These are phyloP conservation scores for Solanum chiquidenum DNA, from an alignment of 257 asterid species.

Conservation along the genomic window DNA sequence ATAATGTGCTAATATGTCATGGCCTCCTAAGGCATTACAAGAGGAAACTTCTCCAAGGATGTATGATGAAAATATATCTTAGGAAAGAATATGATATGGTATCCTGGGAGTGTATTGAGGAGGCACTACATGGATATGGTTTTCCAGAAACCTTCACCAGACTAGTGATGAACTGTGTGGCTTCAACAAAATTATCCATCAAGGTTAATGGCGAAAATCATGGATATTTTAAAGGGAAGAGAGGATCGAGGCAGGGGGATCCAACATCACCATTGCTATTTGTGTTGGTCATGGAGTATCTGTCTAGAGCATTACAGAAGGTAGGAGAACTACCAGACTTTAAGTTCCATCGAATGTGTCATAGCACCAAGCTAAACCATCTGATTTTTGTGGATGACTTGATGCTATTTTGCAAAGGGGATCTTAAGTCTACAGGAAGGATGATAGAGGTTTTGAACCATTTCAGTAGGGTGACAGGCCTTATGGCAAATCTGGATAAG, in stretches of 20 bases:
- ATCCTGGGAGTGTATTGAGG: not conserved
- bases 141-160: not conserved
- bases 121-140: not conserved
- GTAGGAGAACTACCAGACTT: not conserved
- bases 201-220: not conserved
- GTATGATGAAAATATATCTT: not conserved
- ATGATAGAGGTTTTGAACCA: not conserved
- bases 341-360: not conserved
- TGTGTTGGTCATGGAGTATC: not conserved
- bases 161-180: not conserved
- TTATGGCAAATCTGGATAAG: not conserved
- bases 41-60: not conserved
- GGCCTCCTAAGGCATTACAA: not conserved
- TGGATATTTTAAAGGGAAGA: not conserved
- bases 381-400: not conserved
- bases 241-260: not conserved
- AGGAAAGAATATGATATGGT: not conserved
- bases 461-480: not conserved
- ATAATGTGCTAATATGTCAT: not conserved
- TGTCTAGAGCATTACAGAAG: not conserved
- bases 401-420: not conserved
- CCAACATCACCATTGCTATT: not conserved
- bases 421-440: not conserved
- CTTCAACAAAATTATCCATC: not conserved
- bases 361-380: not conserved